A percentile compares a stretch with the other conserved stretches of the same genome.
These are phyloP conservation scores for Ganoderma resinaceum DNA, from an alignment of 1,284 basidiomycete species.

Conservation along the genomic window DNA sequence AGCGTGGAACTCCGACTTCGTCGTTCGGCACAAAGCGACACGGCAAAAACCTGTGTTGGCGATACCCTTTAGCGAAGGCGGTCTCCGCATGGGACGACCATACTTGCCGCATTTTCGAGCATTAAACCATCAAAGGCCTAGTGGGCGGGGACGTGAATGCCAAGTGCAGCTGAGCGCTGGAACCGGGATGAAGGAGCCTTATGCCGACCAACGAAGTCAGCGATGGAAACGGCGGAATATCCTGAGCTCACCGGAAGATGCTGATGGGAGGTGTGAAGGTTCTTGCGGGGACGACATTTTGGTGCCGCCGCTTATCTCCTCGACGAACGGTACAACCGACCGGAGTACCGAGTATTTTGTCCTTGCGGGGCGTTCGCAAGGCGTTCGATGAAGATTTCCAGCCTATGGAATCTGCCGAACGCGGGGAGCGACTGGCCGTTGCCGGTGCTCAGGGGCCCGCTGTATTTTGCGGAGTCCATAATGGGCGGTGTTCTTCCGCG, in stretches of 20 bases:
- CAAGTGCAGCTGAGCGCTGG: constrained; percentile 4
- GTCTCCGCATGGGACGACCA: not conserved
- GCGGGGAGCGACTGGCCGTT: not conserved
- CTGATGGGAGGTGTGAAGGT: not conserved
- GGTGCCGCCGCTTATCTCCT: constrained; percentile 4
- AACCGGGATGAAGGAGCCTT: constrained; percentile 20
- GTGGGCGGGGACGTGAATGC: not conserved
- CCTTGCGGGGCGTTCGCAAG: not conserved
- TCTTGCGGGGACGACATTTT: not conserved
- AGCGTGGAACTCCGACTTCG: not conserved
- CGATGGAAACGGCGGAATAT: constrained; percentile 8
- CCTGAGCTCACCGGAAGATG: constrained; percentile 1
- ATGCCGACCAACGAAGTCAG: constrained; percentile 3
- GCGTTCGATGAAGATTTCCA: not conserved
- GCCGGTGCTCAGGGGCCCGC: not conserved
- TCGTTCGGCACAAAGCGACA: not conserved
- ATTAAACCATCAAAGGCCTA: not conserved
- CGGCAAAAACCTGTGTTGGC: not conserved
- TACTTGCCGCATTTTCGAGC: not conserved
- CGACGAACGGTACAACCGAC: not conserved
- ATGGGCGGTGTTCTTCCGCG: not conserved
- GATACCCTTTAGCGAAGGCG: not conserved
- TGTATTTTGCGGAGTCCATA: not conserved
- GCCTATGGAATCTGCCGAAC: not conserved
- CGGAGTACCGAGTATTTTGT: not conserved